A percentile compares a stretch with the other conserved stretches of the same genome.
Evolutionary conservation across 495 filamentous ascomycete species (phyloP).

Genomic region (Podospora tetraspora): DNA sequence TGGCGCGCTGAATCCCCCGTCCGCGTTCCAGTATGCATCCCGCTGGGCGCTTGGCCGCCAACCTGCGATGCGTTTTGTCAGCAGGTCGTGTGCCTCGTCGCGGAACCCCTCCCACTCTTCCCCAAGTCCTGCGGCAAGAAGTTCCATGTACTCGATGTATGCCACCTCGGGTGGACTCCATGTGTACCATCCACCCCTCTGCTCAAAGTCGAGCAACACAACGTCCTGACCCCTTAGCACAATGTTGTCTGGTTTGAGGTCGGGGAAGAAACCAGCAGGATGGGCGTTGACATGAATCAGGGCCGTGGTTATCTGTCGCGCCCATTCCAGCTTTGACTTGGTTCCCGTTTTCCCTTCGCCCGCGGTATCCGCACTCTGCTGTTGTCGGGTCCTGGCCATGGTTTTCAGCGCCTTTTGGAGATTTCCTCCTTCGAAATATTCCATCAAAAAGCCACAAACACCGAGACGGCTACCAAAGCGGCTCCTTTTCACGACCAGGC

Average conservation of each 20-base stretch:
- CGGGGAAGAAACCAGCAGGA: constrained; percentile 31
- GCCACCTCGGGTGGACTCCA: constrained; percentile 33
- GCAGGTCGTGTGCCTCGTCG: background rate
- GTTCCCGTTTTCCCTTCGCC: background rate
- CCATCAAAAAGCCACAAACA: constrained; percentile 32
- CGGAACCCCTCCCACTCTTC: constrained; percentile 6
- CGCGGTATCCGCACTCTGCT: background rate
- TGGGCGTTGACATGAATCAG: constrained; percentile 30
- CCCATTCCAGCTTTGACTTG: constrained; percentile 26
- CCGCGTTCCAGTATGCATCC: constrained; percentile 19
- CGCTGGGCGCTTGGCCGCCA: constrained; percentile 10
- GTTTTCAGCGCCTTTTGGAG: background rate
- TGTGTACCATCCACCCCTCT: constrained; percentile 29
- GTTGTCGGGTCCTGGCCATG: background rate
- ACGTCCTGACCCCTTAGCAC: constrained; percentile 18
- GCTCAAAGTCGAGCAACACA: constrained; percentile 35
- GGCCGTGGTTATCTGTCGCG: constrained; percentile 26
- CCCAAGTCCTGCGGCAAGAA: constrained; percentile 9
- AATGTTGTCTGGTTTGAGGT: constrained; percentile 37
- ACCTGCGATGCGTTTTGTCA: constrained; percentile 10
- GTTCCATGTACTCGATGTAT: constrained; percentile 30
- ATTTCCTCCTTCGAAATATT: constrained; percentile 18
- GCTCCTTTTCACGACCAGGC: constrained; percentile 29
- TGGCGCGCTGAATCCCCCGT: constrained; percentile 23
- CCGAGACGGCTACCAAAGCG: constrained; percentile 31